A percentile compares a stretch with the other conserved stretches of the same genome.
Evolutionary conservation across 495 filamentous ascomycete species (phyloP).

Genomic region (Xylaria acuta): DNA sequence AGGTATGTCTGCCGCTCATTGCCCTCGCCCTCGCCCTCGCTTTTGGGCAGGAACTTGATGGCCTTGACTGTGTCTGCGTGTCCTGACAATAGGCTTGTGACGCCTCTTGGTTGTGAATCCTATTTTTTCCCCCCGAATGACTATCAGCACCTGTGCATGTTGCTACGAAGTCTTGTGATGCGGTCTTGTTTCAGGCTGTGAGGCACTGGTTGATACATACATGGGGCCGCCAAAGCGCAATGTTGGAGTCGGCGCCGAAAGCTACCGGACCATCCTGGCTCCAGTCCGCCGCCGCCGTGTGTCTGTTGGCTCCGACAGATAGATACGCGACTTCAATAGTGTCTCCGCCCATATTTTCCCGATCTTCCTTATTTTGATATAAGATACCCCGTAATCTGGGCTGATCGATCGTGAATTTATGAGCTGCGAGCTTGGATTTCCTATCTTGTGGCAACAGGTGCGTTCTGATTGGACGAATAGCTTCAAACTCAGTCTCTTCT

Average conservation of each 20-base stretch:
- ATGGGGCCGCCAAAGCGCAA: slow-evolving; percentile 86
- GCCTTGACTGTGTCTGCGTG: slow-evolving; percentile 84
- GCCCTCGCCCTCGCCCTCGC: slow-evolving; percentile 45
- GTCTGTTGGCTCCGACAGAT: slow-evolving; percentile 86
- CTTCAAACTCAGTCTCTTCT: slow-evolving; percentile 5
- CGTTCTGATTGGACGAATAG: slow-evolving; percentile 21
- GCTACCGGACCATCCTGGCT: slow-evolving; percentile 75
- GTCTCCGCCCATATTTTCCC: slow-evolving; percentile 16
- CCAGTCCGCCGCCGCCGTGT: slow-evolving; percentile 92
- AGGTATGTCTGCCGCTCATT: slow-evolving; percentile 54
- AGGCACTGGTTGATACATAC: slow-evolving; percentile 56
- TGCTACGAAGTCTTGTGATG: not conserved
- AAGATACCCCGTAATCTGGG: slow-evolving; percentile 29
- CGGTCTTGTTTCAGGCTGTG: not conserved
- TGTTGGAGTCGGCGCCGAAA: slow-evolving; percentile 86
- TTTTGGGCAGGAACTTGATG: slow-evolving; percentile 74
- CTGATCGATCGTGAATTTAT: not conserved
- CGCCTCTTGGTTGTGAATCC: slow-evolving; percentile 63
- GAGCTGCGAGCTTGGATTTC: slow-evolving; percentile 4
- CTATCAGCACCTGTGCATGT: not conserved
- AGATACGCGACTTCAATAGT: slow-evolving; percentile 62
- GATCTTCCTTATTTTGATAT: slow-evolving; percentile 30
- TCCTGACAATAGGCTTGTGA: slow-evolving; percentile 74
- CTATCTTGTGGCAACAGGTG: not conserved
- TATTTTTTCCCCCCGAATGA: slow-evolving; percentile 22